These are phyloP conservation scores for Fusarium subglutinans DNA, from an alignment of 2,329 filamentous ascomycete genomes.

Conservation along the genomic window DNA sequence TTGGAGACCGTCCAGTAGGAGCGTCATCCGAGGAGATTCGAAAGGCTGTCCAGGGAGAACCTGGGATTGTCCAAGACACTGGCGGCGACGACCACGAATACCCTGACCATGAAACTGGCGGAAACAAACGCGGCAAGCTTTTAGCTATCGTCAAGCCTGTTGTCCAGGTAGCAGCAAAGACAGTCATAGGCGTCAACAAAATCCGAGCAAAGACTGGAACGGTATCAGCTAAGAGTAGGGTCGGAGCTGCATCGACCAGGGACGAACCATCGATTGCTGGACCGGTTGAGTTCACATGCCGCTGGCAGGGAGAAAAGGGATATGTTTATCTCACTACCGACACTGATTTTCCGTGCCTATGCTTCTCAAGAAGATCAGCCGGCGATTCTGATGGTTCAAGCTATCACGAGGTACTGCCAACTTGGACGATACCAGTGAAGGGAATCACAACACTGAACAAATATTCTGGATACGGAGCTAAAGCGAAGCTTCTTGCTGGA, in stretches of 20 bases:
- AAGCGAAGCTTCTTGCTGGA: slow-evolving; percentile 78
- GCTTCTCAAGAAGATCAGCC: background rate
- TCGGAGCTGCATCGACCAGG: slow-evolving; percentile 44
- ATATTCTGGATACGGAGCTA: slow-evolving; percentile 80
- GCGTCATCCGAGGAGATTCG: slow-evolving; percentile 63
- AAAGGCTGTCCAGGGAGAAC: slow-evolving; percentile 58
- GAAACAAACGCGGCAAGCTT: slow-evolving; percentile 53
- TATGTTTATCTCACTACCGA: slow-evolving; percentile 21
- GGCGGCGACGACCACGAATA: slow-evolving; percentile 56
- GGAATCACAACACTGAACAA: slow-evolving; percentile 79
- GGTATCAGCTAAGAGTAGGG: slow-evolving; percentile 71
- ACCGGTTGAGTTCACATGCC: slow-evolving; percentile 75
- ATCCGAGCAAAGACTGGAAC: slow-evolving; percentile 67
- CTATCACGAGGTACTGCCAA: slow-evolving; percentile 57
- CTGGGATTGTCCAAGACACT: slow-evolving; percentile 45
- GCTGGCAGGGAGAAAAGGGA: slow-evolving; percentile 74
- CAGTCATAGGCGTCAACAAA: slow-evolving; percentile 74
- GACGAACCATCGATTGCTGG: slow-evolving; percentile 50
- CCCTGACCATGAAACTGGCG: slow-evolving; percentile 54
- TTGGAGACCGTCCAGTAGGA: slow-evolving; percentile 26
- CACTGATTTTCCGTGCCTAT: background rate
- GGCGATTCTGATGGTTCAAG: background rate
- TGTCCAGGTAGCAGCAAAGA: slow-evolving; percentile 73
- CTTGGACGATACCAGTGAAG: slow-evolving; percentile 73
- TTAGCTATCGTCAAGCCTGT: slow-evolving; percentile 71